Conservation (phyloP, 805 yeast genomes). For the Torulaspora maleeae region DNA sequence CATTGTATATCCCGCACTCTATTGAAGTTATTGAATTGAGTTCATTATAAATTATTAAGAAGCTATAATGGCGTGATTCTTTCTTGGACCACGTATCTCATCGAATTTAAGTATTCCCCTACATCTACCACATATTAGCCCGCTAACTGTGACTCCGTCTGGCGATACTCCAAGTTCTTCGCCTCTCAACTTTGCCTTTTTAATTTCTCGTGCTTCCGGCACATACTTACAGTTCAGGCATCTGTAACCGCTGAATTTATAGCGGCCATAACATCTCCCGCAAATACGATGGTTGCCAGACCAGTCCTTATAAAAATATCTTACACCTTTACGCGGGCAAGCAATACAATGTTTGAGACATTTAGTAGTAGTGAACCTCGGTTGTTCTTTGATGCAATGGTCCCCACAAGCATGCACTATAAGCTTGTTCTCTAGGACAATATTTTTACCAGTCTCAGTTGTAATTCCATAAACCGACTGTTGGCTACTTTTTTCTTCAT, state of each 20-base stretch:
- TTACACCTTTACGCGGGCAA: conserved; percentile 23
- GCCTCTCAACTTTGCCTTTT: conserved; percentile 17
- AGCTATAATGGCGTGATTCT: conserved; percentile 3
- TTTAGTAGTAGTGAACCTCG: conserved; percentile 15
- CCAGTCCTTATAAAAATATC: conserved; percentile 28
- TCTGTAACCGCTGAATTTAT: conserved; percentile 24
- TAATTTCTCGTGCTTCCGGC: conserved; percentile 25
- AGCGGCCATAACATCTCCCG: conserved; percentile 28
- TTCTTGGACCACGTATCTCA: conserved; percentile 18
- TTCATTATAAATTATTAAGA: conserved; percentile 5
- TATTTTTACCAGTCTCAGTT: conserved; percentile 17
- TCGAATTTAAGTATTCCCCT: conserved; percentile 17
- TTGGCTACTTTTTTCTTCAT: conserved; percentile 18
- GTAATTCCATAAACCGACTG: conserved; percentile 21
- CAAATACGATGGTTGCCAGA: conserved; percentile 25
- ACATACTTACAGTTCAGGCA: conserved; percentile 26
- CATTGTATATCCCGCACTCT: conserved; percentile 15
- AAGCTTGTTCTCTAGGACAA: conserved; percentile 25
- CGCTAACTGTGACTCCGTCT: conserved; percentile 18
- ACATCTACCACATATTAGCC: conserved; percentile 20
- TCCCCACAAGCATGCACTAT: conserved; percentile 17
- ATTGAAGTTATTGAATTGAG: conserved; percentile 9
- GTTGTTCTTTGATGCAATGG: conserved; percentile 22
- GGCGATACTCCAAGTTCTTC: conserved; percentile 14
- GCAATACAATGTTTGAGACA: conserved; percentile 24